Evolutionary conservation across 2,329 filamentous ascomycete genomes (phyloP), one percentile per base, ranked within the genome.

Genomic region (Penicillium sp.): DNA sequence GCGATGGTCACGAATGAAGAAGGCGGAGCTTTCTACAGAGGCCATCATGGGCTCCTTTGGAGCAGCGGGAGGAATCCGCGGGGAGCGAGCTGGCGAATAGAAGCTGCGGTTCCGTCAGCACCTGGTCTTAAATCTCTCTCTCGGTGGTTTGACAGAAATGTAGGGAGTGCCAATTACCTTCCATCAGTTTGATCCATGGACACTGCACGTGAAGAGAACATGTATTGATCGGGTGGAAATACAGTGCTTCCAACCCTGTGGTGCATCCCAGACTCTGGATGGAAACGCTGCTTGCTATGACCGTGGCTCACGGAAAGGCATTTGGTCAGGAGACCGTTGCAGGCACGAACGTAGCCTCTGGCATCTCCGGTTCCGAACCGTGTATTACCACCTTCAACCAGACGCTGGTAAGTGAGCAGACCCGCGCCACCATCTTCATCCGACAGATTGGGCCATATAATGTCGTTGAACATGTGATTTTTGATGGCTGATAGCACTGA

Each of bases 361-460:
- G 81, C 83, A 25, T 88, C 84, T 1, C 88, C 89, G 52, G 88
- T 84, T 2, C 90, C 90, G 5, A 95, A 75, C 26, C 88, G 84
- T 2, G 86, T 83, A 50, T 91, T 93, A 3, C 91, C 91, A 9
- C 90, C 91, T 64, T 96, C 90, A 4, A 88, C 84, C 8, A 98
- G 76, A 12, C 93, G 82, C 66, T 90, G 84, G 59, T 95, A 97
- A 0, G 89, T 95, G 32, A 98, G 83, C 27, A 98, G 78, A 0
- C 93, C 93, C 4, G 90, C 90, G 25, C 93, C 93, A 32, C 90
- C 90, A 66, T 95, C 93, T 70, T 98, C 93, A 62, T 98, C 91
- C 0, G 89, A 94, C 35, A 98, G 73, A 58, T 98, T 98, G 0
- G 93, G 93, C 93, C 93, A 98, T 46, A 97, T 95, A 49, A 95